These are phyloP conservation scores for Silene uniflora DNA, from an alignment of 148 eudicot genomes.

Conservation along the genomic window DNA sequence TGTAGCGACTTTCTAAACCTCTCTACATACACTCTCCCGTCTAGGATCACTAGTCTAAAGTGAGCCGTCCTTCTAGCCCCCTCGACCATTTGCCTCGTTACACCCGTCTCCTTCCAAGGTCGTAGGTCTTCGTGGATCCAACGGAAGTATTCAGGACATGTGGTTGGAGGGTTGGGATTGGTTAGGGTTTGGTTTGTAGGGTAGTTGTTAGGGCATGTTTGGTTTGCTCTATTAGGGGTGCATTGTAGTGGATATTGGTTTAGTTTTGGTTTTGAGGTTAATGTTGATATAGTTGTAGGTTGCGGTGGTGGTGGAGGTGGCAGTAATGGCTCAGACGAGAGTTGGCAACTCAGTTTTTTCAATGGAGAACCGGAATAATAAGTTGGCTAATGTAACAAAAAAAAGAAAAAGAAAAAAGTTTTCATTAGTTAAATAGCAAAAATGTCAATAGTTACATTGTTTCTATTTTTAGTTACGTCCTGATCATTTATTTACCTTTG, in stretches of 20 bases:
- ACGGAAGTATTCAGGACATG: constrained; percentile 77
- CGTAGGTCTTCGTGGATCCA: constrained; percentile 83
- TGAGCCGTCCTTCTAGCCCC: constrained; percentile 47
- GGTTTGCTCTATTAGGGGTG: constrained; percentile 26
- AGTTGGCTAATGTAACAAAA: constrained; percentile 17
- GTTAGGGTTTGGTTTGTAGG: constrained; percentile 23
- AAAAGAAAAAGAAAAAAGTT: too few species aligned
- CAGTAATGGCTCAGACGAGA: constrained; percentile 3
- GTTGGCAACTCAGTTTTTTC: neutral
- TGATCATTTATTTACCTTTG: too few species aligned
- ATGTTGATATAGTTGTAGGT: neutral
- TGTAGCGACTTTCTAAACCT: constrained; percentile 47
- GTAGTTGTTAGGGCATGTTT: constrained; percentile 43
- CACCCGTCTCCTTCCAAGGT: constrained; percentile 66
- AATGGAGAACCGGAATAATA: constrained; percentile 7
- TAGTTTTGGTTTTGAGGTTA: constrained; percentile 1
- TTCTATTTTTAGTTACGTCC: too few species aligned
- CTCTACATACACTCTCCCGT: constrained; percentile 64
- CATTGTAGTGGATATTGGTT: constrained; percentile 40
- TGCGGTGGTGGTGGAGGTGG: constrained; percentile 15
- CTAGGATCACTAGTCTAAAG: constrained; percentile 51
- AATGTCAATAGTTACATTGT: too few species aligned
- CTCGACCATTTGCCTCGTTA: constrained; percentile 62
- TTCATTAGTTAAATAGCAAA: too few species aligned
- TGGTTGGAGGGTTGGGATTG: constrained; percentile 27